Percentiles rank a stretch among this genome's conserved stretches.
These are phyloP conservation scores for Sarocladium oryzae DNA, from an alignment of 2,329 filamentous ascomycete genomes.

Conservation along the genomic window DNA sequence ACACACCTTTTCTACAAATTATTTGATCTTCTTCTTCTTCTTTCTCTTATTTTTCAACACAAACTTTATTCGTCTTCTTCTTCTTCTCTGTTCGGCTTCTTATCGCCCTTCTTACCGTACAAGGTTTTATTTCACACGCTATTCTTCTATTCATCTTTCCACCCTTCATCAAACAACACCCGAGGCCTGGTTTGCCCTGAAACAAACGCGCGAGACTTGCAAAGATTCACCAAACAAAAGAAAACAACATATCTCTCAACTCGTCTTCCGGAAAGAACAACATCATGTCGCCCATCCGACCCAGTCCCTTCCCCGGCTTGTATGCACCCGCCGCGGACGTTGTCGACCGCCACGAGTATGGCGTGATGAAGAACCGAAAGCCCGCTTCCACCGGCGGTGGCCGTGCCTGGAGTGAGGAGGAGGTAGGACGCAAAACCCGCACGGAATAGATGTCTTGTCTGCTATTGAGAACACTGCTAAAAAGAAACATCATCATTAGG, in stretches of 20 bases:
- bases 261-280: neutral
- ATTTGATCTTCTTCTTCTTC: neutral
- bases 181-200: neutral
- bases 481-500: slow-evolving; percentile 41
- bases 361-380: slow-evolving; percentile 61
- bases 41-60: slow-evolving; percentile 6
- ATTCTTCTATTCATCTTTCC: neutral
- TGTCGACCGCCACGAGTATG: slow-evolving; percentile 52
- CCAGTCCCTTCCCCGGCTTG: slow-evolving; percentile 34
- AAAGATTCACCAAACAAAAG: too few species aligned
- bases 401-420: slow-evolving; percentile 79
- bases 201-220: neutral
- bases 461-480: too few species aligned
- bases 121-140: neutral
- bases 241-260: neutral
- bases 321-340: slow-evolving; percentile 48
- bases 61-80: too few species aligned
- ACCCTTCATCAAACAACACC: neutral
- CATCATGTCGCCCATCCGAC: slow-evolving; percentile 47
- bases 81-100: neutral
- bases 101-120: neutral
- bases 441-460: too few species aligned
- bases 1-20: neutral
- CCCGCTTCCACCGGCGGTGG: slow-evolving; percentile 65
- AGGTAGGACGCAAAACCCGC: slow-evolving; percentile 58